phyloP scores from a whole-genome alignment of 148 eudicot genomes.

The Spergularia bocconei region DNA sequence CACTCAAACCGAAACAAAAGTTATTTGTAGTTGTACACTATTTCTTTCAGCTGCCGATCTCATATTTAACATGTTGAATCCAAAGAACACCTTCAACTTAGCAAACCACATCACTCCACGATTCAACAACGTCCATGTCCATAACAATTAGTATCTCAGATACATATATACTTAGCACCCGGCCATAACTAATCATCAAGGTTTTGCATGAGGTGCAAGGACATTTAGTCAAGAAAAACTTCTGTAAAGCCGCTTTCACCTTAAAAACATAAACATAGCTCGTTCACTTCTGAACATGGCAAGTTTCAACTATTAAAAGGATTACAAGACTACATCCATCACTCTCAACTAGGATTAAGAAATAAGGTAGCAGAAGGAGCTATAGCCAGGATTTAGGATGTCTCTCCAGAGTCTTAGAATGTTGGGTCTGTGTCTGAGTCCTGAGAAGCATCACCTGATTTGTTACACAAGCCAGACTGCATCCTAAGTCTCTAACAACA shows the following conservation, averaged over 20 bases:
- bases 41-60: slow-evolving; percentile 4
- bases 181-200: neutral
- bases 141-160: neutral
- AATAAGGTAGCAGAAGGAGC: slow-evolving; percentile 5
- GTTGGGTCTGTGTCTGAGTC: neutral
- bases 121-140: neutral
- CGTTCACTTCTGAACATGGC: neutral
- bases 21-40: neutral
- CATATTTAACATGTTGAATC: neutral
- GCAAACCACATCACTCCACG: neutral
- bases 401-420: neutral
- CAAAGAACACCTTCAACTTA: neutral
- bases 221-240: neutral
- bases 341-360: slow-evolving; percentile 1
- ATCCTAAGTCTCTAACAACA: too few species aligned
- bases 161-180: slow-evolving; percentile 3
- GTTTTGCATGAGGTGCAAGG: neutral
- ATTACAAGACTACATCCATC: neutral
- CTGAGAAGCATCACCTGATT: neutral
- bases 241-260: neutral
- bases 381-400: neutral
- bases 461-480: slow-evolving; percentile 1
- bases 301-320: slow-evolving; percentile 1
- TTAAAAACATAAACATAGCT: neutral
- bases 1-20: neutral